Conservation (phyloP, 257 asterid species). For the Capsicum chinense region DNA sequence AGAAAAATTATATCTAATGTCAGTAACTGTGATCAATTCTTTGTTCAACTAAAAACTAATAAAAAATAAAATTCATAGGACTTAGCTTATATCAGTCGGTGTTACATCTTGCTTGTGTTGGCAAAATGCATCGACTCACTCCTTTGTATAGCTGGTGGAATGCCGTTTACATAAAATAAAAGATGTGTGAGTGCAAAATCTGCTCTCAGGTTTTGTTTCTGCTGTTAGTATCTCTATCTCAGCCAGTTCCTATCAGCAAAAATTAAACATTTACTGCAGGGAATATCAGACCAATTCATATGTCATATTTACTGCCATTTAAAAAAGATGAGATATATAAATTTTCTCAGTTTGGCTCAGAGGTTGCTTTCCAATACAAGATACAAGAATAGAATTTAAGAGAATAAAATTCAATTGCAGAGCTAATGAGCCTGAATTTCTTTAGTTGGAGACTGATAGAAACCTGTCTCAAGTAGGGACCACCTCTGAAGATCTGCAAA, state of each 20-base stretch:
- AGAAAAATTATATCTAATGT: not conserved
- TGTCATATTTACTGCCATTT: not conserved
- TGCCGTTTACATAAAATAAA: not conserved
- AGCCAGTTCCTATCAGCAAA: conserved; percentile 3
- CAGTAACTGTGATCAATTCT: not conserved
- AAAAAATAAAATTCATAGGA: conserved; percentile 4
- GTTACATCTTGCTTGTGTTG: not conserved
- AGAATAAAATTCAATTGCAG: not conserved
- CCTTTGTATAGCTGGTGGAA: conserved; percentile 19
- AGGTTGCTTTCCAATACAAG: not conserved
- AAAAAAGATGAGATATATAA: not conserved
- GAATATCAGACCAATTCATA: not conserved
- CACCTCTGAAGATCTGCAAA: conserved; percentile 19
- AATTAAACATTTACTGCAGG: conserved; percentile 17
- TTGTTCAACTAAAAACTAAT: not conserved
- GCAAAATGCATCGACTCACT: not conserved
- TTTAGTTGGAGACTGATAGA: not conserved
- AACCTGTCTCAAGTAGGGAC: conserved; percentile 5
- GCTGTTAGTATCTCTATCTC: not conserved
- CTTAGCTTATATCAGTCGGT: not conserved
- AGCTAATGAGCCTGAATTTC: conserved; percentile 16
- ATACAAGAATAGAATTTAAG: not conserved
- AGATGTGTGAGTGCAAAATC: not conserved
- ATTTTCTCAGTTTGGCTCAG: not conserved
- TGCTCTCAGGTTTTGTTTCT: not conserved